Conservation (phyloP, 495 filamentous ascomycete genomes). For the Bathelium albidoporum region DNA sequence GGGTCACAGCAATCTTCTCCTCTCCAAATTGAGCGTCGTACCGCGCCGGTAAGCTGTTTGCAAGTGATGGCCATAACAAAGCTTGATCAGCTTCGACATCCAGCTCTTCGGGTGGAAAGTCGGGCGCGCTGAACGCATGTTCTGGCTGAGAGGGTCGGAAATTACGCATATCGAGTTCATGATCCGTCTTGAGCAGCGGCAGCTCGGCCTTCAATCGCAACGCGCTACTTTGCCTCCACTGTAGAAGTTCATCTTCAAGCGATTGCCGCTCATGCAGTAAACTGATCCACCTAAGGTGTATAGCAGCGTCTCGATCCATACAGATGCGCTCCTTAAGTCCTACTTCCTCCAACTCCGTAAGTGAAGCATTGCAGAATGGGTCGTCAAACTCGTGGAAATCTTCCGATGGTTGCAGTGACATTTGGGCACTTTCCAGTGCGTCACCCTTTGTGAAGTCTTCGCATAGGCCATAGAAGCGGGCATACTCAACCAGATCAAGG, state of each 20-base stretch:
- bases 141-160: constrained; percentile 12
- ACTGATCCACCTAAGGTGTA: background rate
- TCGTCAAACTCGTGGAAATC: constrained; percentile 15
- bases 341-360: background rate
- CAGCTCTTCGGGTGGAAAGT: background rate
- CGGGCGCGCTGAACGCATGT: background rate
- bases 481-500: constrained; percentile 36
- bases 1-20: constrained; percentile 39
- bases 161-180: constrained; percentile 20
- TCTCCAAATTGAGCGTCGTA: constrained; percentile 19
- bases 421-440: background rate
- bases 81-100: constrained; percentile 39
- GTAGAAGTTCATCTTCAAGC: background rate
- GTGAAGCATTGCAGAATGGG: background rate
- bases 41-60: constrained; percentile 19
- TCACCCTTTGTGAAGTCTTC: constrained; percentile 8
- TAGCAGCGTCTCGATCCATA: background rate
- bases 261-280: constrained; percentile 6
- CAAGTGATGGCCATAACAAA: constrained; percentile 35
- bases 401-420: background rate
- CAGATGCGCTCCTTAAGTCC: background rate
- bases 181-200: constrained; percentile 20
- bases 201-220: constrained; percentile 17
- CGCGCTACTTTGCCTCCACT: background rate
- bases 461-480: constrained; percentile 27